A percentile compares a stretch with the other conserved stretches of the same genome.
These are phyloP conservation scores for Sporothrix variecibatus DNA, from an alignment of 2,329 filamentous ascomycete species.

Conservation along the genomic window DNA sequence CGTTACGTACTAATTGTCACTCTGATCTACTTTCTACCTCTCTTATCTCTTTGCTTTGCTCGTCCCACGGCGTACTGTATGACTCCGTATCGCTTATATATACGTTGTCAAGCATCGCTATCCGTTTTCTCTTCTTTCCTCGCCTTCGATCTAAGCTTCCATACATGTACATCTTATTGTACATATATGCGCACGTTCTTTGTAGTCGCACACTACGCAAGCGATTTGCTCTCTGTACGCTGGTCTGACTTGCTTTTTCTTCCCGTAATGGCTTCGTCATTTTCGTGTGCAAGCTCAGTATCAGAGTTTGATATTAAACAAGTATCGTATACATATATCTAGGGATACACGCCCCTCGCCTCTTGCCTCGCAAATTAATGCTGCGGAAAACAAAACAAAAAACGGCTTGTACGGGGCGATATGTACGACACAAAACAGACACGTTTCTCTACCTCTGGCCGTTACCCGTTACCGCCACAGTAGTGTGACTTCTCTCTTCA, in stretches of 20 bases:
- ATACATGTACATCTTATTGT: conserved; percentile 18
- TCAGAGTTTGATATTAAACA: neutral
- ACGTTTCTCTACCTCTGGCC: neutral
- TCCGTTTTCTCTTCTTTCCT: neutral
- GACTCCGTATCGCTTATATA: neutral
- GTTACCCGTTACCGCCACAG: conserved; percentile 1
- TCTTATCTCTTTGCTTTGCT: neutral
- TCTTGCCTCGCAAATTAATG: neutral
- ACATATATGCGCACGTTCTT: neutral
- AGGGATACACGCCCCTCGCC: neutral
- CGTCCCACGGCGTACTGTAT: conserved; percentile 11
- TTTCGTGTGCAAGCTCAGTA: neutral
- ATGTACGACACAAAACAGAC: neutral
- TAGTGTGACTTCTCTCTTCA: neutral
- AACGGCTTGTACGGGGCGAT: conserved; percentile 3
- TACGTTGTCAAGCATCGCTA: neutral
- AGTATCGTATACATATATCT: neutral
- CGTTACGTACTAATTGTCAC: neutral
- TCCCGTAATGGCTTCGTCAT: neutral
- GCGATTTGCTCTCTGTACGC: neutral
- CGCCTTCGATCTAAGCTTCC: conserved; percentile 27
- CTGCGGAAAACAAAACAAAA: neutral
- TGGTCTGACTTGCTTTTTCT: neutral
- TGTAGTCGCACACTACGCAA: neutral
- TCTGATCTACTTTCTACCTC: neutral